Percentiles rank a stretch among this genome's conserved stretches.
phyloP scores from a whole-genome alignment of 2,329 filamentous ascomycete genomes.

The Epichloe uncinata region DNA sequence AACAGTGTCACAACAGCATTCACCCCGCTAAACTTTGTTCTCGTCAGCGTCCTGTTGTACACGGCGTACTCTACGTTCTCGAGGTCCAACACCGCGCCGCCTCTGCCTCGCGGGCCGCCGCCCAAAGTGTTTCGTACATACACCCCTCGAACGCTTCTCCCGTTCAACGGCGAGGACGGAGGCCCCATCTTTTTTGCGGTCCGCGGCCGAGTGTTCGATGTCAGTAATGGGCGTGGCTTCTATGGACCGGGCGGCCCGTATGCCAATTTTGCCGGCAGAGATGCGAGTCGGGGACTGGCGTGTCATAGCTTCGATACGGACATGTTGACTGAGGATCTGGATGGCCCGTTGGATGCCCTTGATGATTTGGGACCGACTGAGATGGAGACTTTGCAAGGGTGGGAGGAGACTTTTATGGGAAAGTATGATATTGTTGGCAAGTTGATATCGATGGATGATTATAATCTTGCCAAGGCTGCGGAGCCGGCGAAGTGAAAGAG shows the following conservation, averaged over 20 bases:
- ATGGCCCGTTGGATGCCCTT: slow-evolving; percentile 68
- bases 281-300: slow-evolving; percentile 78
- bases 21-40: slow-evolving; percentile 51
- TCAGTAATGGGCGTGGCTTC: slow-evolving; percentile 75
- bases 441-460: slow-evolving; percentile 47
- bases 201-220: slow-evolving; percentile 82
- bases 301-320: slow-evolving; percentile 88
- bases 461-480: slow-evolving; percentile 8
- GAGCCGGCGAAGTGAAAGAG: background rate
- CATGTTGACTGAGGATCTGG: slow-evolving; percentile 85
- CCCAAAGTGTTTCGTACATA: slow-evolving; percentile 54
- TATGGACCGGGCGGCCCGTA: slow-evolving; percentile 95
- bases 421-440: slow-evolving; percentile 94
- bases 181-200: slow-evolving; percentile 84
- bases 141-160: slow-evolving; percentile 68
- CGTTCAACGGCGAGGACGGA: slow-evolving; percentile 65
- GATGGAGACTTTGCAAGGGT: slow-evolving; percentile 70
- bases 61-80: slow-evolving; percentile 41
- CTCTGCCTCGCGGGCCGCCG: slow-evolving; percentile 38
- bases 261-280: slow-evolving; percentile 87
- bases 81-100: slow-evolving; percentile 31
- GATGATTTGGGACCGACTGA: slow-evolving; percentile 60
- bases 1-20: slow-evolving; percentile 25
- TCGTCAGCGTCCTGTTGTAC: slow-evolving; percentile 43
- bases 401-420: slow-evolving; percentile 86